Evolutionary conservation across 805 yeast species (phyloP), one percentile per base, ranked within the genome.

Genomic region (Kazachstania taianensis): DNA sequence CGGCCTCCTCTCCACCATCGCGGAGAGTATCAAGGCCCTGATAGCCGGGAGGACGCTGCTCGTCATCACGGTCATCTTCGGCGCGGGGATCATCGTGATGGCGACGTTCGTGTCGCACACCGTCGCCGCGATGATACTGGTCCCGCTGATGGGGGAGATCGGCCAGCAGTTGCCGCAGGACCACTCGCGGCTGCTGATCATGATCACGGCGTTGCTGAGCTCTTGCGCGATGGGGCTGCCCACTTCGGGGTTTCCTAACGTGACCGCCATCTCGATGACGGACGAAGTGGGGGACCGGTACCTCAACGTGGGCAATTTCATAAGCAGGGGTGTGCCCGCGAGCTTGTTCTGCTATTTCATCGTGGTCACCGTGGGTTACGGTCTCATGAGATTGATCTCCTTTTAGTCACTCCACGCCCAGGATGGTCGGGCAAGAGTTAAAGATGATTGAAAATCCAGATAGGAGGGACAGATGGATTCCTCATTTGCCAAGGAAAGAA

Each of bases 201-300:
- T 75, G 77, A 59, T 66, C 4, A 61, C 76, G 3, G 74, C 79
- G 0, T 52, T 75, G 37, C 64, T 92, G 42, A 84, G 96, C 50
- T 89, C 97, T 0, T 78, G 82, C 25, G 98, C 97, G 2, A 92
- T 92, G 97, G 97, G 96, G 1, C 65, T 92, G 36, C 97, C 98
- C 20, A 92, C 97, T 0, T 82, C 94, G 2, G 97, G 98, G 0
- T 89, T 92, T 67, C 98, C 98, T 4, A 92, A 92, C 50, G 96
- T 92, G 24, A 86, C 97, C 0, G 98, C 97, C 0, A 85, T 92
- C 42, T 86, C 96, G 40, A 75, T 86, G 75, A 78, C 87, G 5
- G 94, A 92, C 57, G 95, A 84, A 50, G 71, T 87, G 28, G 97
- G 97, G 7, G 79, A 80, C 38, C 85, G 94, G 14, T 92, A 92